phyloP scores from a whole-genome alignment of 2,329 filamentous ascomycete genomes.

The Paracoccidioides brasiliensis region DNA sequence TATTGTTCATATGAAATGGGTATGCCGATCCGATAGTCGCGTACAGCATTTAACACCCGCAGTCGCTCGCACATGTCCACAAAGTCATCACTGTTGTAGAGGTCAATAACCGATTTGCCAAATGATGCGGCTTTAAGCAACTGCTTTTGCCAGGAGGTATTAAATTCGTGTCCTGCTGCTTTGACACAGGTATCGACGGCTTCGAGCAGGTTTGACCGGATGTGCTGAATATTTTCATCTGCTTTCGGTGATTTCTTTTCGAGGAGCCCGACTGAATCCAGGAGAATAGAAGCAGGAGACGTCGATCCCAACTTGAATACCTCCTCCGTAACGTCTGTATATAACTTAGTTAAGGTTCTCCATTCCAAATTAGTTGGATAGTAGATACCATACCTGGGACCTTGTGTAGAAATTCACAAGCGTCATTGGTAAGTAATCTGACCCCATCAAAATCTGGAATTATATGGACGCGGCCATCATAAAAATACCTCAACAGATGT shows the following conservation, averaged over 20 bases:
- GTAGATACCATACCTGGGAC: slow-evolving; percentile 48
- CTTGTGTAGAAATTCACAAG: slow-evolving; percentile 95
- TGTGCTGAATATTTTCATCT: slow-evolving; percentile 93
- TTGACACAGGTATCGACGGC: slow-evolving; percentile 90
- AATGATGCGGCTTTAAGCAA: slow-evolving; percentile 94
- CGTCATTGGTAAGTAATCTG: slow-evolving; percentile 75
- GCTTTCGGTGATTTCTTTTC: slow-evolving; percentile 93
- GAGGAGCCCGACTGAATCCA: slow-evolving; percentile 83
- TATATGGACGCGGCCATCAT: slow-evolving; percentile 81
- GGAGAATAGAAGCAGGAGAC: slow-evolving; percentile 77
- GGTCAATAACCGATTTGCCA: slow-evolving; percentile 89
- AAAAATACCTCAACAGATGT: slow-evolving; percentile 53
- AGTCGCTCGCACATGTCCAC: slow-evolving; percentile 96
- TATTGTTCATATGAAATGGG: slow-evolving; percentile 91
- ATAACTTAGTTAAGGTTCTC: slow-evolving; percentile 4
- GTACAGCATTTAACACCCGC: slow-evolving; percentile 80
- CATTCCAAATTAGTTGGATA: neutral
- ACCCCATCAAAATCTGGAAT: slow-evolving; percentile 84
- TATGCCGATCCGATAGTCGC: slow-evolving; percentile 81
- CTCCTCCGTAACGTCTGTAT: slow-evolving; percentile 59
- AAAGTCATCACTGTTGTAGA: slow-evolving; percentile 97
- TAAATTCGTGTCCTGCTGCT: slow-evolving; percentile 86
- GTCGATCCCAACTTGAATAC: slow-evolving; percentile 83
- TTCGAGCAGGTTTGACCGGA: slow-evolving; percentile 73
- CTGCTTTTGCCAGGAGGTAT: slow-evolving; percentile 83